Base-by-base conservation (phyloP, 176 grass and related monocot species). In the Eleusine coracana region DNA sequence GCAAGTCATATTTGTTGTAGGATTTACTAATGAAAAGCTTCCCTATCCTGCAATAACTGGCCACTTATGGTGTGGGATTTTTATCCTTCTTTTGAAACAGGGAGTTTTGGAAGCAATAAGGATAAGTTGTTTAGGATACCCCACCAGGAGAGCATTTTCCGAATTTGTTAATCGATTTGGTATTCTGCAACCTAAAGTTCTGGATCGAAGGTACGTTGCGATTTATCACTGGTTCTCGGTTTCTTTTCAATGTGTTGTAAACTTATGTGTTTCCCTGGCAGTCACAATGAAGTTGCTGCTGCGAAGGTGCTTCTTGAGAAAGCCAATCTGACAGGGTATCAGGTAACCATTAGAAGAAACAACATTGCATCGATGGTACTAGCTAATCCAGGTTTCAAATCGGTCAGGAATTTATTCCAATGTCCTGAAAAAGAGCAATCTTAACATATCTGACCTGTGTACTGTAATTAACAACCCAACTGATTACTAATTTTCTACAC, bases 101-200 rank as follows among this genome's bases (percentile, higher is more conserved):
- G 96, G 92, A 85, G 96, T 98, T 67, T 85, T 98, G 73, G 96
- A 98, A 80, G 92, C 96, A 68, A 98, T 98, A 86, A 88, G 92
- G 80, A 95, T 98, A 86, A 98, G 96, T 64, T 95, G 96, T 87
- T 69, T 92, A 68, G 96, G 96, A 75, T 98, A 87, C 76, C 92
- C 96, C 69, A 98, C 96, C 38, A 91, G 96, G 36, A 87, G 91
- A 13, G 83, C 87, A 73, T 98, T 98, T 66, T 92, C 81, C 83
- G 96, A 98, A 82, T 98, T 98, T 74, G 79, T 95, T 49, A 92
- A 93, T 78, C 96, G 92, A 60, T 98, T 98, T 87, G 96, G 91
- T 71, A 90, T 95, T 81, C 73, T 98, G 55, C 87, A 86, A 44
- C 83, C 92, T 27, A 90, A 93, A 86, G 66, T 86, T 78, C 71